Evolutionary conservation across 352 stramenopile species (phyloP).

Genomic region (Blastocystis sp.): DNA sequence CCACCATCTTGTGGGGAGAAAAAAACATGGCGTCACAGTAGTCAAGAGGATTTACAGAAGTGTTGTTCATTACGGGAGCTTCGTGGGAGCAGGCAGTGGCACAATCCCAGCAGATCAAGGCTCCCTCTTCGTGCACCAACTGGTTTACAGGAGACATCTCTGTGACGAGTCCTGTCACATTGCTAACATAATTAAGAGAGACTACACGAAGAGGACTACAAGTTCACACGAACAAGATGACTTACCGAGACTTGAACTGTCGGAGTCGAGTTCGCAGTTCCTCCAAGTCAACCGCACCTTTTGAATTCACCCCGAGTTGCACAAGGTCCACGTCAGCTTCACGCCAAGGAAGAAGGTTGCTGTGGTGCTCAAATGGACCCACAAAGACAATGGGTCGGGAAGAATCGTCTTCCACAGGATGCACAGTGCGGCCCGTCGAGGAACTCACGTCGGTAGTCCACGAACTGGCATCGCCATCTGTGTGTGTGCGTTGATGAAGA

Average conservation of each 20-base stretch:
- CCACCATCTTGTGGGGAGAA: constrained; percentile 90
- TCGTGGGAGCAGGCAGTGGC: constrained; percentile 85
- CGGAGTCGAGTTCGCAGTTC: constrained; percentile 70
- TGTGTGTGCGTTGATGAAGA: constrained; percentile 62
- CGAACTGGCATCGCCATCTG: constrained; percentile 51
- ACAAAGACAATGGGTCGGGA: constrained; percentile 79
- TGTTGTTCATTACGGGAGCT: constrained; percentile 88
- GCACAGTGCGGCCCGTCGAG: neutral
- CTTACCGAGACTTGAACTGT: constrained; percentile 68
- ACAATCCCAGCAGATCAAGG: constrained; percentile 88
- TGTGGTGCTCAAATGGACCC: constrained; percentile 91
- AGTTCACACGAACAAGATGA: constrained; percentile 65
- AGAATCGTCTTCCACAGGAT: constrained; percentile 1
- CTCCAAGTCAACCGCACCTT: constrained; percentile 69
- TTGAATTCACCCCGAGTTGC: constrained; percentile 67
- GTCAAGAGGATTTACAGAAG: constrained; percentile 63
- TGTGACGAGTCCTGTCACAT: constrained; percentile 86
- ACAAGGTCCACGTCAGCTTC: constrained; percentile 80
- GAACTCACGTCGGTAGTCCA: constrained; percentile 6
- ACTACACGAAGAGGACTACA: constrained; percentile 65
- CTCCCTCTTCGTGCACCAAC: constrained; percentile 81
- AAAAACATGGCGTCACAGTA: constrained; percentile 88
- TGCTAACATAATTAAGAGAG: constrained; percentile 82
- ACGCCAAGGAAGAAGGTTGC: constrained; percentile 90
- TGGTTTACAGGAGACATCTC: constrained; percentile 80